These are phyloP conservation scores for Lepiota venenata DNA, from an alignment of 768 basidiomycete genomes.

Conservation along the genomic window DNA sequence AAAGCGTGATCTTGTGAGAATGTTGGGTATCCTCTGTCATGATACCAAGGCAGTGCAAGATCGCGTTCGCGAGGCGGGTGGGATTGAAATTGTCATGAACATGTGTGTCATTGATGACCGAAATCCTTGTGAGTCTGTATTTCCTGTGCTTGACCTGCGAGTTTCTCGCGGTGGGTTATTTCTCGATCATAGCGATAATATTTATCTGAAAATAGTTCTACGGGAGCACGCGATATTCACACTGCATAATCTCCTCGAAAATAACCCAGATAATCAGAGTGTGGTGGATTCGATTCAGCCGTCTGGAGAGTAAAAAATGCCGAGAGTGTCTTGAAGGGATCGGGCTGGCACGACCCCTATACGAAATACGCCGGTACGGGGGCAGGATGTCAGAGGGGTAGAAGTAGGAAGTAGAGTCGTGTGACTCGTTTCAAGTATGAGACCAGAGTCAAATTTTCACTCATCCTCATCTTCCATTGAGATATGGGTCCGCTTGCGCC, in stretches of 20 bases:
- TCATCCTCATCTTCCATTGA: slow-evolving; percentile 68
- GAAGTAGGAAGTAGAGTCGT: background rate
- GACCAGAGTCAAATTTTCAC: slow-evolving; percentile 25
- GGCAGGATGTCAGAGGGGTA: background rate
- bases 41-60: slow-evolving; percentile 69
- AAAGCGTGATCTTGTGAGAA: slow-evolving; percentile 86
- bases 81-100: slow-evolving; percentile 81
- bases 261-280: slow-evolving; percentile 77
- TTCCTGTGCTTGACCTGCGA: slow-evolving; percentile 11
- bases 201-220: slow-evolving; percentile 51
- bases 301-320: slow-evolving; percentile 52
- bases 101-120: slow-evolving; percentile 88
- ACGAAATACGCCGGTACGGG: slow-evolving; percentile 16
- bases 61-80: slow-evolving; percentile 62
- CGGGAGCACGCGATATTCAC: slow-evolving; percentile 91
- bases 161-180: background rate
- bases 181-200: slow-evolving; percentile 7
- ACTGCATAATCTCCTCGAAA: slow-evolving; percentile 71
- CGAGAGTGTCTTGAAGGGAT: slow-evolving; percentile 46
- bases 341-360: slow-evolving; percentile 30
- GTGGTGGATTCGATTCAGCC: slow-evolving; percentile 74
- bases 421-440: slow-evolving; percentile 1
- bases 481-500: slow-evolving; percentile 53
- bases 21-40: slow-evolving; percentile 77
- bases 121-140: slow-evolving; percentile 77